Base-by-base conservation (phyloP, 768 basidiomycete species). In the Cytidiella melzeri region DNA sequence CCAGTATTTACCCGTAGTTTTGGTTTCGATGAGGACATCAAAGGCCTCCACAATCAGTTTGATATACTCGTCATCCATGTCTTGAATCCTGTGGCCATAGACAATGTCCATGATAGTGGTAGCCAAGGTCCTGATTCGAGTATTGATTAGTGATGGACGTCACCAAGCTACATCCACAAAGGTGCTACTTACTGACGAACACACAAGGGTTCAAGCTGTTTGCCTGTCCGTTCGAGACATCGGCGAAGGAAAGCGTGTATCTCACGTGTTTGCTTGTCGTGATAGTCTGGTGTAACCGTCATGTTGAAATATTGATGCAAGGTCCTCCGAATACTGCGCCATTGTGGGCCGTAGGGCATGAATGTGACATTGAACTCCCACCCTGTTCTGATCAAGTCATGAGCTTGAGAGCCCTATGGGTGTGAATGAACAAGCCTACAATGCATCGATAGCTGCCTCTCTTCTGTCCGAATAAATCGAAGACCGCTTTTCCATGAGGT, bases 401-500 rank as follows among this genome's bases (percentile, higher is more conserved):
- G 12, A 3, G 18, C 26, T 6, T 46, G 19, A 28, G 5, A n/a
- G n/a, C 10, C 26, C 2, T 28, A 10, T 30, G 25, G 41, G n/a
- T 19, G 4, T 11, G 5, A 30, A 23, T 1, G 15, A n/a, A 13
- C 6, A 26, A 2, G 26, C 12, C 10, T 15, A 10, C 20, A 37
- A 3, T 30, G 43, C 51, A 52, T 25, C 3, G 10, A 43, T 20
- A 24, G 42, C 43, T 7, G 41, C 28, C 41, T 12, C 34, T 39
- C 1, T 24, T 36, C 25, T 59, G 54, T 67, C 68, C 0, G 72
- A 73, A 55, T 74, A 75, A n/a, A 68, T 69, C 6, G 66, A 45
- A 0, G 71, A 70, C 27, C 68, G 58, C 52, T 70, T 75, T 23
- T 71, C 69, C 19, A 75, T 64, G 0, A 75, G 61, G 1, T 76